phyloP scores from a whole-genome alignment of 2,329 filamentous ascomycete genomes.

The Chrysoporthe puriensis region DNA sequence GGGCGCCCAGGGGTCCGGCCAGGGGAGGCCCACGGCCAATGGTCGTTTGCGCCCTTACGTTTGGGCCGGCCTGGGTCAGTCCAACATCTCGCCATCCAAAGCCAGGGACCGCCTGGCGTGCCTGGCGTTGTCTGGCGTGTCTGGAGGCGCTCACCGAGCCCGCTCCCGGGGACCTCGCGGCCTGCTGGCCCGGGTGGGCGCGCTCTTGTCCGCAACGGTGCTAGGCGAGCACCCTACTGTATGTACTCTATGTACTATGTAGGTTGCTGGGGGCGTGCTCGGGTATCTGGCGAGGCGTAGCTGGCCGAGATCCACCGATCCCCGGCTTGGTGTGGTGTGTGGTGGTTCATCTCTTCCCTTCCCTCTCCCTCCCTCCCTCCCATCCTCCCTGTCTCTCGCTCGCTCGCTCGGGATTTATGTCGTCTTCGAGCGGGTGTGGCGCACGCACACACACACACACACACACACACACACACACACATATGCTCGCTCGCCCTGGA shows the following conservation, averaged over 20 bases:
- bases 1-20: no score
- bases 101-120: no score
- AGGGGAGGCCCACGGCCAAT: no score
- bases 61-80: no score
- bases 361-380: no score
- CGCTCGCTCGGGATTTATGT: no score
- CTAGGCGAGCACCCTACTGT: neutral
- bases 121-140: neutral
- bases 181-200: neutral
- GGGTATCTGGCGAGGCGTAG: neutral
- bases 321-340: neutral
- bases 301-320: neutral
- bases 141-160: neutral
- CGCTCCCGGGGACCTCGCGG: neutral
- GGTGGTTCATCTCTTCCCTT: no score
- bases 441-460: neutral
- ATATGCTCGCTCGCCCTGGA: neutral
- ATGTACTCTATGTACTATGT: neutral
- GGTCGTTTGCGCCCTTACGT: no score
- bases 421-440: no score
- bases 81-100: no score
- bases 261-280: neutral
- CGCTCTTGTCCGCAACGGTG: neutral
- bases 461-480: neutral
- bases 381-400: no score